phyloP scores from a whole-genome alignment of 495 filamentous ascomycete genomes.

The Chaetomidium leptoderma region DNA sequence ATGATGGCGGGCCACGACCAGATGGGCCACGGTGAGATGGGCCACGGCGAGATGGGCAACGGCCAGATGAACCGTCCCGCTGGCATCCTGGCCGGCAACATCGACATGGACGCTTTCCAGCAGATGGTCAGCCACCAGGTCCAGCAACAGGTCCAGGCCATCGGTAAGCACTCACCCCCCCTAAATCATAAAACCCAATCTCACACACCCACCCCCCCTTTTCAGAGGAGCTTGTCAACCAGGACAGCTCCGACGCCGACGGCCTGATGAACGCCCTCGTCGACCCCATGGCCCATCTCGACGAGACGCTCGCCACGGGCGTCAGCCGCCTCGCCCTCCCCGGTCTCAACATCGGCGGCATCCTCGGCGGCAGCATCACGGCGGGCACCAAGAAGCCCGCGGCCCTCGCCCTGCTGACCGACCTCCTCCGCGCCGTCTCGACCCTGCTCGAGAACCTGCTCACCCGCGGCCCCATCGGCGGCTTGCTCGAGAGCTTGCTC shows the following conservation, averaged over 20 bases:
- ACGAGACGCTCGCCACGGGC: constrained; percentile 9
- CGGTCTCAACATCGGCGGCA: not conserved
- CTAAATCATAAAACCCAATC: not conserved
- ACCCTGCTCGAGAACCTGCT: constrained; percentile 9
- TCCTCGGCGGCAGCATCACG: not conserved
- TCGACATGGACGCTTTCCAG: constrained; percentile 8
- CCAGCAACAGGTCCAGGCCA: constrained; percentile 15
- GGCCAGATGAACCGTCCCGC: too few relatives aligned
- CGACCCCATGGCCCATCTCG: constrained; percentile 12
- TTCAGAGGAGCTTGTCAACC: constrained; percentile 14
- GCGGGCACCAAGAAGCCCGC: not conserved
- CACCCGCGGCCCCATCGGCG: constrained; percentile 1
- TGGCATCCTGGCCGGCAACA: not conserved
- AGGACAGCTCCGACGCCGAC: constrained; percentile 5
- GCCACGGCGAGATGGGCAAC: constrained; percentile 5
- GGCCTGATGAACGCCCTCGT: constrained; percentile 10
- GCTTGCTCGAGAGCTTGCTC: constrained; percentile 3
- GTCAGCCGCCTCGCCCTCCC: constrained; percentile 13
- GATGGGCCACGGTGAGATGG: too few relatives aligned
- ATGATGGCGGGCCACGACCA: constrained; percentile 4
- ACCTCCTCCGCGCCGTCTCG: not conserved
- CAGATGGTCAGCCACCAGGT: constrained; percentile 11
- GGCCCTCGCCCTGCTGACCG: not conserved
- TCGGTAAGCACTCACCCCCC: constrained; percentile 11
- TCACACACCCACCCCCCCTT: not conserved